phyloP scores from a whole-genome alignment of 2,329 filamentous ascomycete genomes.

The Cadophora gregata region DNA sequence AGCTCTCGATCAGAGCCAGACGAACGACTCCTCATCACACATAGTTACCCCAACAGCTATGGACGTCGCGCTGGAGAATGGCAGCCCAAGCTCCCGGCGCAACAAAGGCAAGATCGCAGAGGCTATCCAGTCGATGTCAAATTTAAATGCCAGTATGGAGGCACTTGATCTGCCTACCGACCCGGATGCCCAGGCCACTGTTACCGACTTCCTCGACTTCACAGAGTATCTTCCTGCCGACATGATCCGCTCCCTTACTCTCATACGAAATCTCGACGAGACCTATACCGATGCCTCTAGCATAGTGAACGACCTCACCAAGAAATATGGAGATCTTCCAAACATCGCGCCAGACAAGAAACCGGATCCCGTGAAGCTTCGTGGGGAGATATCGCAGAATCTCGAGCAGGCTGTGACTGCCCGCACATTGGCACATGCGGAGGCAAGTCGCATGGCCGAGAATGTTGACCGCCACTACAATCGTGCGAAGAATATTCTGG shows the following conservation, averaged over 20 bases:
- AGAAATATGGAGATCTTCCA: conserved; percentile 62
- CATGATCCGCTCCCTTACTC: conserved; percentile 67
- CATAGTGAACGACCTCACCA: conserved; percentile 61
- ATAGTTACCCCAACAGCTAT: conserved; percentile 36
- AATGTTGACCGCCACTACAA: conserved; percentile 67
- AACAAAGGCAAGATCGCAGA: conserved; percentile 43
- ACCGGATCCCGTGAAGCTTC: conserved; percentile 56
- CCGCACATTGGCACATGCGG: conserved; percentile 64
- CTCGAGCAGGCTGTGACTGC: conserved; percentile 60
- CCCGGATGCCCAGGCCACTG: conserved; percentile 71
- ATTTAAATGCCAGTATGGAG: conserved; percentile 41
- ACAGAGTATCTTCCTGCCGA: conserved; percentile 72
- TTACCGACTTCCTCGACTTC: conserved; percentile 70
- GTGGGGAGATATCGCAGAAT: conserved; percentile 64
- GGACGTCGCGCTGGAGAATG: conserved; percentile 37
- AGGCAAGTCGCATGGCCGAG: conserved; percentile 67
- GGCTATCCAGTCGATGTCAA: conserved; percentile 42
- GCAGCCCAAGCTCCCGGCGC: conserved; percentile 40
- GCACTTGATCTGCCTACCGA: conserved; percentile 52
- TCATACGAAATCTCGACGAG: conserved; percentile 69
- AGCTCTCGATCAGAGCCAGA: conserved; percentile 18
- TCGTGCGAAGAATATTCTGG: conserved; percentile 62
- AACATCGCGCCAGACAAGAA: conserved; percentile 54
- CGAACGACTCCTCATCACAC: conserved; percentile 17
- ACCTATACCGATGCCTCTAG: conserved; percentile 61